Evolutionary conservation across 345 rosid genomes (phyloP).

Genomic region (Isatis tinctoria): DNA sequence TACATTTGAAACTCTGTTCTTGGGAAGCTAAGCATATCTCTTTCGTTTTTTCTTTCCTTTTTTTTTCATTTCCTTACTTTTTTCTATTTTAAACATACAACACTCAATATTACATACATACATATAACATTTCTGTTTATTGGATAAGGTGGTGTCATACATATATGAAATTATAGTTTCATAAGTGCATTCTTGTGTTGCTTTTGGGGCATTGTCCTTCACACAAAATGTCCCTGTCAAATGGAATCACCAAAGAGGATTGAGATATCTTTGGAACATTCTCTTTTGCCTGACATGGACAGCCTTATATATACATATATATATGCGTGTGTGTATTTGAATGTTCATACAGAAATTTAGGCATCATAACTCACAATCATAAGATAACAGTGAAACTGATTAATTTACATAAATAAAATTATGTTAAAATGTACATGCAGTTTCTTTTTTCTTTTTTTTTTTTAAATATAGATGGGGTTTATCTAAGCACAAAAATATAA

Average conservation of each 20-base stretch:
- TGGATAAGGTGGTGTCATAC: slow-evolving; percentile 17
- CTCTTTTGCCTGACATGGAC: slow-evolving; percentile 22
- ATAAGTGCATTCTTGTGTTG: slow-evolving; percentile 10
- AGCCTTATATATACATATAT: not conserved
- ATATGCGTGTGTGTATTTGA: not conserved
- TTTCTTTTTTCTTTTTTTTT: not conserved
- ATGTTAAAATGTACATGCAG: not conserved
- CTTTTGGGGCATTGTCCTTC: slow-evolving; percentile 16
- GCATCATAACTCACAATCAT: not conserved
- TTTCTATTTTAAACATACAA: not conserved
- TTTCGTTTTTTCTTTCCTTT: slow-evolving; percentile 20
- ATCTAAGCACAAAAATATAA: not conserved
- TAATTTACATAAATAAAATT: not conserved
- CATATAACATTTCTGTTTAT: not conserved
- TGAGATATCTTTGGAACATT: slow-evolving; percentile 29
- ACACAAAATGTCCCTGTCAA: slow-evolving; percentile 18
- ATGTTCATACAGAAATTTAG: not conserved
- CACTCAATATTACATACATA: not conserved
- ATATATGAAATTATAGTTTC: not conserved
- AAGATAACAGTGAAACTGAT: not conserved
- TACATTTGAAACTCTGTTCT: slow-evolving; percentile 52
- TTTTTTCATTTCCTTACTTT: not conserved
- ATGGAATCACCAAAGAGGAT: slow-evolving; percentile 30
- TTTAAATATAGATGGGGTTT: not conserved
- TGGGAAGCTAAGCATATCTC: slow-evolving; percentile 72